Conservation (phyloP, 306 rosid genomes). For the Inga laurina region DNA sequence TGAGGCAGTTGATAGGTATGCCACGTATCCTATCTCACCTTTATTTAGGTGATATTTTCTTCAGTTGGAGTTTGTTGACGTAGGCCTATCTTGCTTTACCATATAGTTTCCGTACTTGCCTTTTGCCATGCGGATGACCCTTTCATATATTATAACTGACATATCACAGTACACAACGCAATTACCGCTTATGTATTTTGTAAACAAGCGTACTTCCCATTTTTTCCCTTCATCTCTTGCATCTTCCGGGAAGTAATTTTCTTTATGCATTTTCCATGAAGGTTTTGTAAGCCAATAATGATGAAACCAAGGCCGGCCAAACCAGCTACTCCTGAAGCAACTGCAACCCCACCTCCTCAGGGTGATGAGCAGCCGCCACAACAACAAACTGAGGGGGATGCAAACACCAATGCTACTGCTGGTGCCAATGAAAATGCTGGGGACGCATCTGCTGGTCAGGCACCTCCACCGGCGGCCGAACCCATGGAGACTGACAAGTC, state of each 20-base stretch:
- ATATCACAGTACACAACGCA: not conserved
- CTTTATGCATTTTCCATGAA: conserved; percentile 22
- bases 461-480: conserved; percentile 52
- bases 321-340: conserved; percentile 64
- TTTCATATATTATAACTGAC: not conserved
- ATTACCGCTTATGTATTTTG: not conserved
- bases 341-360: conserved; percentile 52
- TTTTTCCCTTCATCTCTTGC: not conserved
- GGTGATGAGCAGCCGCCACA: conserved; percentile 44
- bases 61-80: not conserved
- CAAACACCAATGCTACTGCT: conserved; percentile 11
- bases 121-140: not conserved
- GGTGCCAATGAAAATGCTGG: conserved; percentile 37
- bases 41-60: not conserved
- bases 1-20: conserved; percentile 80
- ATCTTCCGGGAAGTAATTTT: not conserved
- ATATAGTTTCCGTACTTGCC: not conserved
- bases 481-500: conserved; percentile 84
- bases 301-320: conserved; percentile 76
- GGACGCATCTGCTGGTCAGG: conserved; percentile 39
- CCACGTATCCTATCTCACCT: conserved; percentile 6
- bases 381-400: conserved; percentile 26
- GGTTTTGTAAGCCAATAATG: conserved; percentile 89
- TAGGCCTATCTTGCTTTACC: not conserved
- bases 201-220: not conserved